Evolutionary conservation across 139 green algal genomes (phyloP).

Genomic region (Volvox reticuliferus): DNA sequence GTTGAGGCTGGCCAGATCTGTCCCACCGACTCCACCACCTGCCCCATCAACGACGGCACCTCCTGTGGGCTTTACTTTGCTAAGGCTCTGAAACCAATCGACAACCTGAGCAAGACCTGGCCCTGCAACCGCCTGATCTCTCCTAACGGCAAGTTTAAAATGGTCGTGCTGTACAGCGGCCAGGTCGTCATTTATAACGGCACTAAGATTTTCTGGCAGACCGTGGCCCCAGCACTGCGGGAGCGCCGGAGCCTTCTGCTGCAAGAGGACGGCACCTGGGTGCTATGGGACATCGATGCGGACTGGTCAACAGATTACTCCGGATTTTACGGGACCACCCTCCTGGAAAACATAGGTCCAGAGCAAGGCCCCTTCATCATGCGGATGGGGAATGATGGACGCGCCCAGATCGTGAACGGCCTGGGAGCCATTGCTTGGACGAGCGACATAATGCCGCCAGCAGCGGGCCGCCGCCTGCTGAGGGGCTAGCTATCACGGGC

Average conservation of each 20-base stretch:
- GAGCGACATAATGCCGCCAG: neutral
- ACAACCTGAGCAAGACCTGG: slow-evolving; percentile 9
- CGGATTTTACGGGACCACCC: neutral
- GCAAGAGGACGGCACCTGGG: neutral
- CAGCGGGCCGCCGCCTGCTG: too few species aligned
- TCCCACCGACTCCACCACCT: slow-evolving; percentile 3
- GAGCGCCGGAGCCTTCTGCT: neutral
- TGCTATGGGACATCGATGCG: neutral
- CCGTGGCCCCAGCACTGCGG: neutral
- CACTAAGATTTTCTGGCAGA: neutral
- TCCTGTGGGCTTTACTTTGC: neutral
- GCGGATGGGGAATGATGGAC: neutral
- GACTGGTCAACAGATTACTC: neutral
- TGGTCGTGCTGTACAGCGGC: neutral
- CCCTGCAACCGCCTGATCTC: neutral
- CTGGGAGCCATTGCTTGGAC: neutral
- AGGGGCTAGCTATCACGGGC: too few species aligned
- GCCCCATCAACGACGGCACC: neutral
- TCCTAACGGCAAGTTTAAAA: neutral
- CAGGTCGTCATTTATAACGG: neutral
- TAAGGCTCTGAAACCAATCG: neutral
- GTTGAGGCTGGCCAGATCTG: neutral
- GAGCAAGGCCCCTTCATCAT: neutral
- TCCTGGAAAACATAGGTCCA: neutral
- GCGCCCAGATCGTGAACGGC: neutral